Conservation (phyloP, 2,329 filamentous ascomycete genomes). For the Purpureocillium takamizusanense region DNA sequence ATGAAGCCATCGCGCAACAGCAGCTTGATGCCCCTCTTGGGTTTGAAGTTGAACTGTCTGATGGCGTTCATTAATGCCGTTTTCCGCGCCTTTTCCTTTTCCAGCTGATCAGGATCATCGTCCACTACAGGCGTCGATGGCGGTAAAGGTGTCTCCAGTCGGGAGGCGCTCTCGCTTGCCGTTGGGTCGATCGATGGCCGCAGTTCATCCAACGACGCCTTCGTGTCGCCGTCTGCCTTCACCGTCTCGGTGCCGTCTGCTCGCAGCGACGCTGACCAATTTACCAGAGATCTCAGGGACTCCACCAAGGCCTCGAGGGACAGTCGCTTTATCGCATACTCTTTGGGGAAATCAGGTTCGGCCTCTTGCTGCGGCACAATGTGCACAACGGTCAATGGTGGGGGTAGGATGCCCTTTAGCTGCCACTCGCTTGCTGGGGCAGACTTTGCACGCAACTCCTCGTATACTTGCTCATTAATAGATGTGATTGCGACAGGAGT, state of each 20-base stretch:
- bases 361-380: slow-evolving; percentile 51
- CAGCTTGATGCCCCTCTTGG: slow-evolving; percentile 83
- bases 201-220: slow-evolving; percentile 35
- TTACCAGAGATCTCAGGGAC: slow-evolving; percentile 79
- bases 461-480: slow-evolving; percentile 75
- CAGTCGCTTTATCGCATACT: slow-evolving; percentile 85
- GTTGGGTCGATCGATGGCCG: slow-evolving; percentile 62
- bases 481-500: slow-evolving; percentile 66
- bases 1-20: slow-evolving; percentile 84
- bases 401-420: slow-evolving; percentile 73
- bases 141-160: slow-evolving; percentile 45
- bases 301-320: slow-evolving; percentile 84
- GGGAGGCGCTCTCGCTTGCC: slow-evolving; percentile 49
- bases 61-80: slow-evolving; percentile 85
- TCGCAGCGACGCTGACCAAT: slow-evolving; percentile 67
- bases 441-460: slow-evolving; percentile 62
- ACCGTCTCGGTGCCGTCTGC: slow-evolving; percentile 38
- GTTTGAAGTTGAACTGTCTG: slow-evolving; percentile 93
- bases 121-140: slow-evolving; percentile 64
- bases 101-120: slow-evolving; percentile 89
- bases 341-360: slow-evolving; percentile 69
- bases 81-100: slow-evolving; percentile 89
- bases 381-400: slow-evolving; percentile 72
- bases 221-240: slow-evolving; percentile 23
- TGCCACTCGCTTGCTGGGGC: slow-evolving; percentile 70